phyloP scores from a whole-genome alignment of 2,329 filamentous ascomycete species.

The Botryotinia calthae region DNA sequence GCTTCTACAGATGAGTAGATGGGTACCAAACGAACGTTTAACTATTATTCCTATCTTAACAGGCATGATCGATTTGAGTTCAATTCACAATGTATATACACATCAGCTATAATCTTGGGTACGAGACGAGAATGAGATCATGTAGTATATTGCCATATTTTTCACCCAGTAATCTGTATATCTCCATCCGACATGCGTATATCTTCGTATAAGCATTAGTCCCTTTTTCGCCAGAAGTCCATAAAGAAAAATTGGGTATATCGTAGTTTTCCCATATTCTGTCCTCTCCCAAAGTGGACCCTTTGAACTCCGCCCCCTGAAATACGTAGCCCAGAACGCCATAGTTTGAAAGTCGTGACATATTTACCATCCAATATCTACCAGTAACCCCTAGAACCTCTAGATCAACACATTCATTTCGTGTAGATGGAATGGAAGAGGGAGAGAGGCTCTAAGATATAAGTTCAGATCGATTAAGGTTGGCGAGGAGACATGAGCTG shows the following conservation, averaged over 20 bases:
- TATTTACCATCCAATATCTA: neutral
- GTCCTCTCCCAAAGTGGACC: neutral
- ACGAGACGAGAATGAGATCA: neutral
- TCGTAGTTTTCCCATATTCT: neutral
- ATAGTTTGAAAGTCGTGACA: neutral
- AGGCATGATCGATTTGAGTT: neutral
- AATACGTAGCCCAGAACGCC: neutral
- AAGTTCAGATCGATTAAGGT: neutral
- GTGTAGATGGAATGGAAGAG: neutral
- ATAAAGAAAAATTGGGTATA: neutral
- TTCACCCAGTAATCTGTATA: neutral
- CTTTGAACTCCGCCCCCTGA: neutral
- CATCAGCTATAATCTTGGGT: neutral
- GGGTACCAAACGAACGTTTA: neutral
- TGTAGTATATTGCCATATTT: neutral
- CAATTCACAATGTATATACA: neutral
- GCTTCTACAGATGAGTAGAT: neutral
- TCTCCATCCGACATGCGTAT: too few relatives aligned
- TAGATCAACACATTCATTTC: neutral
- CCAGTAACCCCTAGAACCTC: neutral
- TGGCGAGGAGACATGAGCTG: slow-evolving; percentile 9
- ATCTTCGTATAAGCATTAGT: neutral
- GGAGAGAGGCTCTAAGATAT: neutral
- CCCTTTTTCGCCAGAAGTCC: neutral
- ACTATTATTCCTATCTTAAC: neutral